Conservation (phyloP, 176 grass and related monocot genomes). For the Tillandsia leiboldiana region DNA sequence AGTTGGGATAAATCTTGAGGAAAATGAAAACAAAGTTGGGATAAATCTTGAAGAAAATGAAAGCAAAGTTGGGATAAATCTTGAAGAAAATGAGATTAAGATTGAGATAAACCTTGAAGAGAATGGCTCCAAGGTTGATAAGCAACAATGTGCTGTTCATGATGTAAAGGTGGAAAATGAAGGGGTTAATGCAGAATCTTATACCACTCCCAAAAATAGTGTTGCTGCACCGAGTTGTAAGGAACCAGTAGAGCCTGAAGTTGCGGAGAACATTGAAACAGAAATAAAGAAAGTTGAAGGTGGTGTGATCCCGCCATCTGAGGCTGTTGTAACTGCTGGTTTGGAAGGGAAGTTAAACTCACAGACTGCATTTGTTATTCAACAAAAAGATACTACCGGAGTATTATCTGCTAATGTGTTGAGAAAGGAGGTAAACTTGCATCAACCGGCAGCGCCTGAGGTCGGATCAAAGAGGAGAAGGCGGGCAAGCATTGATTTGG, state of each 20-base stretch:
- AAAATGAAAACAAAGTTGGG: too few relatives aligned
- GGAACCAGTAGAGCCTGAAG: slow-evolving; percentile 24
- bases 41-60: slow-evolving; percentile 19
- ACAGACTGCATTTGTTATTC: slow-evolving; percentile 1
- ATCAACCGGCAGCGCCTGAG: background rate
- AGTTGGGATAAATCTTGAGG: background rate
- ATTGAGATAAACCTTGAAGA: slow-evolving; percentile 8
- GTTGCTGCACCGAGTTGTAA: slow-evolving; percentile 27
- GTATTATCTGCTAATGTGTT: slow-evolving; percentile 4
- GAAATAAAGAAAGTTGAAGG: slow-evolving; percentile 7
- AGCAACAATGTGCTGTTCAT: slow-evolving; percentile 12
- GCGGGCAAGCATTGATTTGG: slow-evolving; percentile 11
- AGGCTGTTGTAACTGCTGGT: slow-evolving; percentile 11
- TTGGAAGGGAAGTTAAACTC: slow-evolving; percentile 17
- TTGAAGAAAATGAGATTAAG: background rate
- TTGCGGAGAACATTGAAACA: slow-evolving; percentile 16
- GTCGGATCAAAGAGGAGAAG: slow-evolving; percentile 18
- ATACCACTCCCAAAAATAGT: background rate
- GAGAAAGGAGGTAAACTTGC: slow-evolving; percentile 24
- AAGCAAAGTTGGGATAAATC: background rate
- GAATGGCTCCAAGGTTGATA: slow-evolving; percentile 17
- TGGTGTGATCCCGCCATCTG: slow-evolving; percentile 12
- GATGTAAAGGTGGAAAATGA: slow-evolving; percentile 15
- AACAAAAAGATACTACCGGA: background rate
- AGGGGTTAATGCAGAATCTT: slow-evolving; percentile 12